phyloP scores from a whole-genome alignment of 2,329 filamentous ascomycete species.

The Aspergillus latus region DNA sequence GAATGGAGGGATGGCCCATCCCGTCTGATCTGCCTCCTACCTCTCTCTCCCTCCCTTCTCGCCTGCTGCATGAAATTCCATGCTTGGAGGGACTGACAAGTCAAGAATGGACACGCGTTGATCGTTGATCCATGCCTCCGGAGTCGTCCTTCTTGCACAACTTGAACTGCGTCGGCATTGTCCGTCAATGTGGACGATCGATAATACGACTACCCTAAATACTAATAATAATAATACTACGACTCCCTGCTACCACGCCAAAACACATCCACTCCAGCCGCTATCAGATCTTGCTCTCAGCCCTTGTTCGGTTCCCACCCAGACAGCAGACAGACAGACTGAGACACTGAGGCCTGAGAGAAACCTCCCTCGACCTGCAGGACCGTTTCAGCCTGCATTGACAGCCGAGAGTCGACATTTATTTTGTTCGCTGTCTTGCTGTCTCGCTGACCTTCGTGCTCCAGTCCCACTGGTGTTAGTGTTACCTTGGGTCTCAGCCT shows the following conservation, averaged over 20 bases:
- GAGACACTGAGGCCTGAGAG: no score
- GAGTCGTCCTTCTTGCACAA: constrained; percentile 13
- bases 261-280: constrained; percentile 3
- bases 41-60: constrained; percentile 1
- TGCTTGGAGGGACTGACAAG: not conserved
- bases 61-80: not conserved
- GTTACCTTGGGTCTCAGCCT: constrained; percentile 25
- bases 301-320: not conserved
- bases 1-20: constrained; percentile 15
- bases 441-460: not conserved
- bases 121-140: constrained; percentile 23
- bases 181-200: not conserved
- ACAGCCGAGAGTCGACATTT: not conserved
- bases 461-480: constrained; percentile 13
- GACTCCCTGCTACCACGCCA: constrained; percentile 13
- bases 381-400: constrained; percentile 6
- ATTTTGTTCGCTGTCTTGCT: not conserved
- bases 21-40: not conserved
- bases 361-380: not conserved
- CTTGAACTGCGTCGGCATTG: not conserved
- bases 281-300: constrained; percentile 6
- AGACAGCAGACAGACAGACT: not conserved
- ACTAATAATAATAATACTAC: constrained; percentile 6
- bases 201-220: constrained; percentile 2
- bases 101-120: constrained; percentile 25